Conservation (phyloP, 1,139 yeast species). For the Kodamaea derodonti region DNA sequence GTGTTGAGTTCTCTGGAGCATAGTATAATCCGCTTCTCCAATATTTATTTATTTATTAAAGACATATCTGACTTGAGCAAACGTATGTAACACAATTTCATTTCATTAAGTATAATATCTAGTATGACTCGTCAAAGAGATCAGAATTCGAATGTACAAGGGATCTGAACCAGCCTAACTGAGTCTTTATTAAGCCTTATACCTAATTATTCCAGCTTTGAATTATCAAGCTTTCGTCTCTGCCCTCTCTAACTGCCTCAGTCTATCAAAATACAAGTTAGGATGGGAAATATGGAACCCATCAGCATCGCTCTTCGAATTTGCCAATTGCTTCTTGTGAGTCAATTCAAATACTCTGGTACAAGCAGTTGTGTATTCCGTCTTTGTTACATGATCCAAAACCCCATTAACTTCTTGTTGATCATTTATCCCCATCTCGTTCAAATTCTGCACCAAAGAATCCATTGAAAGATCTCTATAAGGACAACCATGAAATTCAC, state of each 20-base stretch:
- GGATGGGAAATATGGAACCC: conserved; percentile 73
- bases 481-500: conserved; percentile 90
- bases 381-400: conserved; percentile 58
- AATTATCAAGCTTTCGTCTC: conserved; percentile 3
- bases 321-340: conserved; percentile 48
- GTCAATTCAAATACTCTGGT: conserved; percentile 82
- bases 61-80: too few species aligned
- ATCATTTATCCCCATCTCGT: conserved; percentile 68
- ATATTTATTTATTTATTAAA: too few species aligned
- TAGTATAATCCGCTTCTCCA: too few species aligned
- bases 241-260: conserved; percentile 42
- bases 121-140: too few species aligned
- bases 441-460: conserved; percentile 51
- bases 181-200: too few species aligned
- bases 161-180: too few species aligned
- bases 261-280: conserved; percentile 79
- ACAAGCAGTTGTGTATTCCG: conserved; percentile 81
- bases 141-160: too few species aligned
- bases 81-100: too few species aligned
- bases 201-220: too few species aligned
- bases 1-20: too few species aligned
- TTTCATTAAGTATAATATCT: too few species aligned
- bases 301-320: conserved; percentile 31
- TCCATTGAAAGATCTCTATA: conserved; percentile 72
- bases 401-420: conserved; percentile 59